Conservation (phyloP, 2,329 filamentous ascomycete species). For the Pestalotiopsis sp. region DNA sequence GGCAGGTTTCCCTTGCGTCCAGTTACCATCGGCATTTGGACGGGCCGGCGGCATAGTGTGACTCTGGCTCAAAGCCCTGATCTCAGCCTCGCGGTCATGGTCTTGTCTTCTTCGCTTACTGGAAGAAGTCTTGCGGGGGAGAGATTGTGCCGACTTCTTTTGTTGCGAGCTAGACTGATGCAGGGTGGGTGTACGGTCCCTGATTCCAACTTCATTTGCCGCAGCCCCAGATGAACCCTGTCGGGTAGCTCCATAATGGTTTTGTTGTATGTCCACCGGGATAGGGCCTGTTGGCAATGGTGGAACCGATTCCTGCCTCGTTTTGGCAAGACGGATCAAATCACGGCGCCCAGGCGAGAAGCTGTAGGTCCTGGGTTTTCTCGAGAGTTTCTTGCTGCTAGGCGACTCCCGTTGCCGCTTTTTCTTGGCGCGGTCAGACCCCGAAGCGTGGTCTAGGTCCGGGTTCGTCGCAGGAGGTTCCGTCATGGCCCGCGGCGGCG, state of each 20-base stretch:
- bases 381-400: constrained; percentile 43
- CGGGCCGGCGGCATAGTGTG: constrained; percentile 57
- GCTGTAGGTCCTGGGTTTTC: constrained; percentile 39
- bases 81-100: constrained; percentile 80
- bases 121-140: constrained; percentile 66
- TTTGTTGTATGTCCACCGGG: constrained; percentile 16
- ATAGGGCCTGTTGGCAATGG: constrained; percentile 24
- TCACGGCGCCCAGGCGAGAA: constrained; percentile 65
- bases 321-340: constrained; percentile 45
- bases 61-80: constrained; percentile 78
- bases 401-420: constrained; percentile 14
- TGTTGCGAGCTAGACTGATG: constrained; percentile 53
- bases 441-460: background rate
- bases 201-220: constrained; percentile 24
- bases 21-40: constrained; percentile 59
- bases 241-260: constrained; percentile 15
- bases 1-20: constrained; percentile 60
- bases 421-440: background rate
- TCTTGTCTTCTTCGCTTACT: constrained; percentile 79
- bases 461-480: constrained; percentile 22
- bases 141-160: constrained; percentile 63
- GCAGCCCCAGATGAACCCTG: constrained; percentile 12
- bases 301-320: constrained; percentile 28
- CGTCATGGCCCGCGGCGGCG: constrained; percentile 26
- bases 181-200: constrained; percentile 53